phyloP scores from a whole-genome alignment of 805 yeast genomes.

The Pichia deserticola region DNA sequence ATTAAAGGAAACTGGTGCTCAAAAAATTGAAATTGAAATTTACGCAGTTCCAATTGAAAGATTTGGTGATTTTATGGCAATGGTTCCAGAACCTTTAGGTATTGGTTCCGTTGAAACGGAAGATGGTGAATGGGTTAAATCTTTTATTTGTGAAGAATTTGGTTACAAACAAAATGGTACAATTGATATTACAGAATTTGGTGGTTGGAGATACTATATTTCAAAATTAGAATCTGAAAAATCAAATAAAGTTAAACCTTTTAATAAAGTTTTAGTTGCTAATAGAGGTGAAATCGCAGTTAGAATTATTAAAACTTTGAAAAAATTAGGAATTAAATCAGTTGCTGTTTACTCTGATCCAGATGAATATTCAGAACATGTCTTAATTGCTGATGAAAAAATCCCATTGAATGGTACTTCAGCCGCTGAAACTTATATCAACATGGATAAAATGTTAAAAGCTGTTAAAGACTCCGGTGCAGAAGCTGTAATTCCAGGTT shows the following conservation, averaged over 20 bases:
- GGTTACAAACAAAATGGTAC: constrained; percentile 73
- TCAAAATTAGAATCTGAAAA: constrained; percentile 21
- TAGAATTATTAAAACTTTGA: constrained; percentile 81
- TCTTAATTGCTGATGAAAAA: constrained; percentile 71
- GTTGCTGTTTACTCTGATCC: constrained; percentile 89
- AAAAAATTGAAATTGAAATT: constrained; percentile 65
- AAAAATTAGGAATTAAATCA: constrained; percentile 67
- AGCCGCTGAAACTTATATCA: constrained; percentile 87
- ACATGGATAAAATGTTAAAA: constrained; percentile 72
- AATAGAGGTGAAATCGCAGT: constrained; percentile 98
- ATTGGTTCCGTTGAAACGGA: constrained; percentile 86
- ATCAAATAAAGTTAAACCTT: constrained; percentile 43
- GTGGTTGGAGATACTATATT: constrained; percentile 79
- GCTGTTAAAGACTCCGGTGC: constrained; percentile 83
- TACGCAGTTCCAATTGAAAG: constrained; percentile 72
- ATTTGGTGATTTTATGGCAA: constrained; percentile 76
- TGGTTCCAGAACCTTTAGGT: constrained; percentile 94
- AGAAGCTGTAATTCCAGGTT: constrained; percentile 97
- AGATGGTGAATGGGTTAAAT: constrained; percentile 78
- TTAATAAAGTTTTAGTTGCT: constrained; percentile 83
- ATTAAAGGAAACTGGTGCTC: constrained; percentile 33
- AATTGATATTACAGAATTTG: constrained; percentile 72
- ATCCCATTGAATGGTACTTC: constrained; percentile 72
- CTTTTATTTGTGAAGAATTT: constrained; percentile 88
- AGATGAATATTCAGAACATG: constrained; percentile 86